Percentiles rank a stretch among this genome's conserved stretches.
These are phyloP conservation scores for Trypanosoma brucei DNA, from an alignment of 208 protist genomes.

Conservation along the genomic window DNA sequence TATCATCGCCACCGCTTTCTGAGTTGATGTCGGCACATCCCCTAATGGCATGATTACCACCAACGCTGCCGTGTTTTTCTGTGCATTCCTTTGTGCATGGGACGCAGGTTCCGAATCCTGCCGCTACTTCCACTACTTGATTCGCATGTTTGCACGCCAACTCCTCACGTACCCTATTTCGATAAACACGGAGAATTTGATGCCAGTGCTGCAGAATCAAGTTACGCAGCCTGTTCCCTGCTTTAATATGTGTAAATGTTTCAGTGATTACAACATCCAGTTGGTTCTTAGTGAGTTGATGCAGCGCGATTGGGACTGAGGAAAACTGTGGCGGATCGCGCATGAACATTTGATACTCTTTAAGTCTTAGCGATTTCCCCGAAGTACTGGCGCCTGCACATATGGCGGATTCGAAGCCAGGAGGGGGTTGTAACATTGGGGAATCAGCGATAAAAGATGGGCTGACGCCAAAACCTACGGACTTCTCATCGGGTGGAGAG, in stretches of 20 bases:
- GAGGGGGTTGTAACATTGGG: not conserved
- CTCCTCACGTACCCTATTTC: constrained; percentile 20
- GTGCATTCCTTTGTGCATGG: not conserved
- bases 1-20: not conserved
- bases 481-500: not conserved
- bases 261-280: constrained; percentile 52
- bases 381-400: not conserved
- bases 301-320: constrained; percentile 52
- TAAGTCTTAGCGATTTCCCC: not conserved
- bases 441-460: not conserved
- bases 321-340: constrained; percentile 20
- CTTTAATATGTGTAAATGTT: constrained; percentile 49
- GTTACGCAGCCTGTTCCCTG: constrained; percentile 37
- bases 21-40: not conserved
- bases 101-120: constrained; percentile 19
- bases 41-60: no score
- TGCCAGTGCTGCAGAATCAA: constrained; percentile 62
- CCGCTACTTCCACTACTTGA: constrained; percentile 2
- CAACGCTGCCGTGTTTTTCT: not conserved
- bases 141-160: constrained; percentile 8
- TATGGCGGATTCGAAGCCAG: not conserved
- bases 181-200: constrained; percentile 25
- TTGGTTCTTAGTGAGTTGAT: constrained; percentile 55
- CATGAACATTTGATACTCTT: constrained; percentile 17
- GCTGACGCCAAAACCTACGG: not conserved